phyloP scores from a whole-genome alignment of 345 rosid genomes.

The Melaleuca quinquenervia region DNA sequence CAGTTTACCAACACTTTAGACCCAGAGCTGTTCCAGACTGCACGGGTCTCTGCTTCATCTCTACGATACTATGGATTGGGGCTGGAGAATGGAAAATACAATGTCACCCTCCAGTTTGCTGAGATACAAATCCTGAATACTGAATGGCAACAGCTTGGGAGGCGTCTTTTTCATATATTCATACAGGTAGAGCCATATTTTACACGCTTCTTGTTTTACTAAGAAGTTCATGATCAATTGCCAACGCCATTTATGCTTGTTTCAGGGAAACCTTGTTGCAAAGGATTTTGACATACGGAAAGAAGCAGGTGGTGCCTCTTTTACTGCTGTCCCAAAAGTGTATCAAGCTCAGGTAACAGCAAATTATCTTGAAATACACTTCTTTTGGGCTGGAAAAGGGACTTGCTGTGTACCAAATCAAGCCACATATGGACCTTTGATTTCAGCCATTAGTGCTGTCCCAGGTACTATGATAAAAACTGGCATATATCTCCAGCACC shows the following conservation, averaged over 20 bases:
- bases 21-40: slow-evolving; percentile 35
- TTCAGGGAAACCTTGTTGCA: slow-evolving; percentile 31
- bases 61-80: slow-evolving; percentile 73
- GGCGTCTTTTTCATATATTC: slow-evolving; percentile 41
- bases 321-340: slow-evolving; percentile 8
- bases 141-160: slow-evolving; percentile 33
- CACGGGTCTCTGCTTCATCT: slow-evolving; percentile 58
- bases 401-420: slow-evolving; percentile 19
- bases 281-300: slow-evolving; percentile 38
- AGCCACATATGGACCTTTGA: slow-evolving; percentile 26
- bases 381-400: slow-evolving; percentile 41
- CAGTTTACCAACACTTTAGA: slow-evolving; percentile 23
- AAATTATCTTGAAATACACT: slow-evolving; percentile 24
- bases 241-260: neutral
- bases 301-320: slow-evolving; percentile 16
- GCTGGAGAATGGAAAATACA: slow-evolving; percentile 77
- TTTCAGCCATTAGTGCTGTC: slow-evolving; percentile 49
- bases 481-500: neutral
- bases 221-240: too few species aligned
- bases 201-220: neutral
- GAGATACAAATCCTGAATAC: slow-evolving; percentile 15
- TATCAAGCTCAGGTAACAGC: slow-evolving; percentile 6
- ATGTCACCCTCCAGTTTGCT: slow-evolving; percentile 32
- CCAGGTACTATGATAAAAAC: slow-evolving; percentile 24
- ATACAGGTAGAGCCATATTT: slow-evolving; percentile 22